phyloP scores from a whole-genome alignment of 1,284 basidiomycete species.

The Hemileccinum hortonii region DNA sequence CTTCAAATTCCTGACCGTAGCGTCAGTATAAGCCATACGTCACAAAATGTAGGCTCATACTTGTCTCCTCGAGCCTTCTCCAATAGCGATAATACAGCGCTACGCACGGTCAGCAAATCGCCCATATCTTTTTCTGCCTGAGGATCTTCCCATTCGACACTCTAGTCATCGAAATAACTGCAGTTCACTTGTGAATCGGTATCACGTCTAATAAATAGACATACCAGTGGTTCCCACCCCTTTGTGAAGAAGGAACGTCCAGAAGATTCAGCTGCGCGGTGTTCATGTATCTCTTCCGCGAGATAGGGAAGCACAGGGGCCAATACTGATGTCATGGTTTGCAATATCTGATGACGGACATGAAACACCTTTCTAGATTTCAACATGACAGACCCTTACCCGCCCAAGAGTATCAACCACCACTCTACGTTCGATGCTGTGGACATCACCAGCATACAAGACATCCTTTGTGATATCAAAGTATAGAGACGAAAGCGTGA shows the following conservation, averaged over 20 bases:
- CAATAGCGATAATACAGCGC: conserved; percentile 56
- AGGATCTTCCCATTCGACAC: conserved; percentile 53
- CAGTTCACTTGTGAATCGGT: conserved; percentile 4
- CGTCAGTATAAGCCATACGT: neutral
- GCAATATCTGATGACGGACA: conserved; percentile 55
- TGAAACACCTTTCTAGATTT: neutral
- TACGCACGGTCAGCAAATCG: conserved; percentile 53
- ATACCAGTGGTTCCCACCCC: conserved; percentile 61
- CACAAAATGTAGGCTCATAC: conserved; percentile 37
- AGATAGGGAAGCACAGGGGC: conserved; percentile 91
- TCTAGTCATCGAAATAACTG: conserved; percentile 34
- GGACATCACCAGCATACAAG: conserved; percentile 72
- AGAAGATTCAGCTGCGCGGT: conserved; percentile 26
- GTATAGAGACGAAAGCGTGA: conserved; percentile 79
- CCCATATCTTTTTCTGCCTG: conserved; percentile 59
- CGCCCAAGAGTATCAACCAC: conserved; percentile 74
- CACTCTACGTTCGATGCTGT: conserved; percentile 57
- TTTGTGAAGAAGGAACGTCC: conserved; percentile 61
- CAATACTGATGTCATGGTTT: conserved; percentile 69
- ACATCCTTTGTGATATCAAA: conserved; percentile 92
- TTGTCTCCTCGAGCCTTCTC: conserved; percentile 72
- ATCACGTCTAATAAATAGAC: conserved; percentile 17
- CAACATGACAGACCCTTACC: conserved; percentile 40
- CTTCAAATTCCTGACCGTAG: conserved; percentile 54
- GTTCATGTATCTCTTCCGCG: conserved; percentile 81